phyloP scores from a whole-genome alignment of 225 moss, liverwort and hornwort species.

The Marchantia polymorpha region DNA sequence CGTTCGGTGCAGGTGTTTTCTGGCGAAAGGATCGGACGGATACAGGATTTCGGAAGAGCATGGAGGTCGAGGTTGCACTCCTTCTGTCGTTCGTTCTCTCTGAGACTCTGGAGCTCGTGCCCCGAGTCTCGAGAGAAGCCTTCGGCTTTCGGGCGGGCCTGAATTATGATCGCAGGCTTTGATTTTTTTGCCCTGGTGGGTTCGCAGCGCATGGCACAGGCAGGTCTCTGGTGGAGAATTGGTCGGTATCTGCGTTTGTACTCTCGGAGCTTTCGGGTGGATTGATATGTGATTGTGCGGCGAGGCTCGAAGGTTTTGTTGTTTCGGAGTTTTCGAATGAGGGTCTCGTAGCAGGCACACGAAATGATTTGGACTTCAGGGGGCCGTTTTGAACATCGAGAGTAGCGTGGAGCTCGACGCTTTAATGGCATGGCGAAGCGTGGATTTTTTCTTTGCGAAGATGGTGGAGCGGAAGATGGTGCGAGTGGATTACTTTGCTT shows the following conservation, averaged over 20 bases:
- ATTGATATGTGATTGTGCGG: background rate
- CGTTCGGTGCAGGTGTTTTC: too few species aligned
- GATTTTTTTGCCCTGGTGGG: too few species aligned
- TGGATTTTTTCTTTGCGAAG: background rate
- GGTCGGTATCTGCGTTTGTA: background rate
- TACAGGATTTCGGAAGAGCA: too few species aligned
- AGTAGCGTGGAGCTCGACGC: background rate
- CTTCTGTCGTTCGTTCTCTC: too few species aligned
- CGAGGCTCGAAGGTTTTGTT: background rate
- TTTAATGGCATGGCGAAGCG: background rate
- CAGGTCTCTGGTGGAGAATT: background rate
- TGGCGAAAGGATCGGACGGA: too few species aligned
- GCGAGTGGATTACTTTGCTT: background rate
- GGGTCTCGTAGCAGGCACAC: background rate
- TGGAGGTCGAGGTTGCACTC: too few species aligned
- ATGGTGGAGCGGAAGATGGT: background rate
- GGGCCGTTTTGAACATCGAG: background rate
- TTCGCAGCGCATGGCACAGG: too few species aligned
- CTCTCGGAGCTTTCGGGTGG: background rate
- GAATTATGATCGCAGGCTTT: too few species aligned
- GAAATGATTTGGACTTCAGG: too few species aligned
- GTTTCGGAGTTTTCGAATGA: background rate
- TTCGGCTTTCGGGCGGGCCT: too few species aligned
- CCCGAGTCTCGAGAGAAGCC: too few species aligned
- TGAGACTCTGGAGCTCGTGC: too few species aligned